Conservation (phyloP, 345 rosid genomes). For the Erysimum cheiranthoides region DNA sequence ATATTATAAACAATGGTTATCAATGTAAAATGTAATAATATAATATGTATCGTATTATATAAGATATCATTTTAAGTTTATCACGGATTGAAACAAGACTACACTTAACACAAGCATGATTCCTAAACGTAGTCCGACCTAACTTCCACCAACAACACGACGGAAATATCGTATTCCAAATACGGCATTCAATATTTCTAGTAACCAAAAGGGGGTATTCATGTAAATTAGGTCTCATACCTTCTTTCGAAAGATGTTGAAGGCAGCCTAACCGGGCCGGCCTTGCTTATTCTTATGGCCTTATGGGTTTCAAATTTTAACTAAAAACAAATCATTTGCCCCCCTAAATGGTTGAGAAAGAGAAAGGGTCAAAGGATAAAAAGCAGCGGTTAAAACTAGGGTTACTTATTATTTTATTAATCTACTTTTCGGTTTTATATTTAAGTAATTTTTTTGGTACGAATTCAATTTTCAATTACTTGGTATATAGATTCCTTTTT, state of each 20-base stretch:
- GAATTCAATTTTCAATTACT: neutral
- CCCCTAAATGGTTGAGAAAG: conserved; percentile 15
- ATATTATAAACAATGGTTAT: neutral
- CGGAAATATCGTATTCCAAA: neutral
- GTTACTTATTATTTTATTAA: no score
- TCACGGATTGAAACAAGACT: neutral
- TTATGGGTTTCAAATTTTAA: neutral
- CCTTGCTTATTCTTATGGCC: neutral
- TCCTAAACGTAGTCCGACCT: conserved; percentile 23
- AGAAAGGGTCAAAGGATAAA: conserved; percentile 26
- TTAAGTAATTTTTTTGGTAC: neutral
- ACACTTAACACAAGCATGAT: neutral
- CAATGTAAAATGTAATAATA: neutral
- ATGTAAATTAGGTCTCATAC: neutral
- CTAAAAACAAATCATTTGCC: neutral
- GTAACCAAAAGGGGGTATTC: conserved; percentile 4
- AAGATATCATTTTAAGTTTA: no score
- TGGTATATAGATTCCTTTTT: neutral
- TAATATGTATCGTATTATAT: neutral
- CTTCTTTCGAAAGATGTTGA: neutral
- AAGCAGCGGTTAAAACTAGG: conserved; percentile 34
- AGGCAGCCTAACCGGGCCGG: conserved; percentile 26
- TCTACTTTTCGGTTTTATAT: neutral
- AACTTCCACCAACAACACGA: conserved; percentile 28
- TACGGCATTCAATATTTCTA: conserved; percentile 9